Conservation (phyloP, 2,329 filamentous ascomycete species). For the Emergomyces africanus region DNA sequence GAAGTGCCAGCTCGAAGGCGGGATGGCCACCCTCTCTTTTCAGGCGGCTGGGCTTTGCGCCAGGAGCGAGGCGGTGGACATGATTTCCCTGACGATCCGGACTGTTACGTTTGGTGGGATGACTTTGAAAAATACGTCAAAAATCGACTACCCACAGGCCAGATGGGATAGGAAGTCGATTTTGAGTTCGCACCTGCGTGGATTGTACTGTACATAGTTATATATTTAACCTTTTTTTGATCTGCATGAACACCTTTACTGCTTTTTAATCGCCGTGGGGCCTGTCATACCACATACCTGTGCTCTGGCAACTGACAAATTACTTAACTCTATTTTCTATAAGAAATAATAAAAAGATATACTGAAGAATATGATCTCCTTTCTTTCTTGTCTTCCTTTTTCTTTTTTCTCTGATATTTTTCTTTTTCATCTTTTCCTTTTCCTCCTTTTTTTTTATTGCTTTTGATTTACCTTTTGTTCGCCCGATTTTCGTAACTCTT, state of each 20-base stretch:
- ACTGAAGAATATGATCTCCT: too few species aligned
- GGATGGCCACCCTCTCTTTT: neutral
- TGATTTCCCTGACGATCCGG: neutral
- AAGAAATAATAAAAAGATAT: too few species aligned
- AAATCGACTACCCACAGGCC: neutral
- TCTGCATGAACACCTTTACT: too few species aligned
- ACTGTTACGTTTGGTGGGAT: neutral
- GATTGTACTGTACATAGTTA: neutral
- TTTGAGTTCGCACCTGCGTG: neutral
- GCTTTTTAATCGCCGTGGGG: neutral
- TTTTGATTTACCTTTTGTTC: too few species aligned
- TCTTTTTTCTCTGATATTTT: too few species aligned
- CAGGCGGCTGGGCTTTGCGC: neutral
- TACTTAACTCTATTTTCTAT: too few species aligned
- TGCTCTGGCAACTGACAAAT: too few species aligned
- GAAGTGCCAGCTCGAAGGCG: slow-evolving; percentile 13
- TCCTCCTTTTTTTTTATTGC: too few species aligned
- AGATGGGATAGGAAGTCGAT: neutral
- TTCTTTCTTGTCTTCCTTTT: too few species aligned
- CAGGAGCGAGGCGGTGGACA: neutral
- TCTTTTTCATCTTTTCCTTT: too few species aligned
- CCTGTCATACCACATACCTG: too few species aligned
- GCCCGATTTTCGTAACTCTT: too few species aligned
- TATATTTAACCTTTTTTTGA: neutral
- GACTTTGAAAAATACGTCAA: neutral